Base-by-base conservation (phyloP, 2,329 filamentous ascomycete species). In the Trichoderma brevicompactum region DNA sequence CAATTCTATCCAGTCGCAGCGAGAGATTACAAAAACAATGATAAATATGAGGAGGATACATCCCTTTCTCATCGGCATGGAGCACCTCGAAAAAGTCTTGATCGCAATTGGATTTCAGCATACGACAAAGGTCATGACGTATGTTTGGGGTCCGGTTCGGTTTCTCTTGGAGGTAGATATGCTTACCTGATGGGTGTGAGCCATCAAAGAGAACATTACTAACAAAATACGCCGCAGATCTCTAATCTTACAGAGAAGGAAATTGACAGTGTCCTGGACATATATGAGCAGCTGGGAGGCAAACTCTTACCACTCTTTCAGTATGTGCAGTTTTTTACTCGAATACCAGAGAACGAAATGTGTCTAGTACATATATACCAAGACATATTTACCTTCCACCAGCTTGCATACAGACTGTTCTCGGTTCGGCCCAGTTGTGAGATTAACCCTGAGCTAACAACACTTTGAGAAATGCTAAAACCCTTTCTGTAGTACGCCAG, bases 241-340 rank as follows among this genome's bases (percentile, higher is more conserved):
- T 50, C 58, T 19, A 19, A 61, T 32, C 15, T 17, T 7, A 50
- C 44, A 3, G 58, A 61, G 2, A 36, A 36, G 32, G 58, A 50
- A 17, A 28, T 61, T 28, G 58, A 61, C 46, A 50, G 34, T 36
- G n/a, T 61, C 32, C 58, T 61, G 15, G 58, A 61, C 12, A 36
- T 41, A 17, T 61, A 61, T 2, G 58, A 41, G 4, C 13, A 61
- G n/a, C 13, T 61, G 7, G 58, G 58, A 34, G 15, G 41, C 15
- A 61, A 61, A 0, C 9, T 61, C 1, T 44, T 15, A 10, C 46
- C 38, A 1, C 7, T 61, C 19, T 41, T 50, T n/a, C 34, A 61
- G 23, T 41, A 61, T 50, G 23, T 34, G 13, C 15, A 13, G 8
- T 19, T 61, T 3, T 61, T 61, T 12, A 17, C 6, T 23, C 7